Evolutionary conservation across 106 monocot genomes (phyloP).

Genomic region (Cymbidium sinense): DNA sequence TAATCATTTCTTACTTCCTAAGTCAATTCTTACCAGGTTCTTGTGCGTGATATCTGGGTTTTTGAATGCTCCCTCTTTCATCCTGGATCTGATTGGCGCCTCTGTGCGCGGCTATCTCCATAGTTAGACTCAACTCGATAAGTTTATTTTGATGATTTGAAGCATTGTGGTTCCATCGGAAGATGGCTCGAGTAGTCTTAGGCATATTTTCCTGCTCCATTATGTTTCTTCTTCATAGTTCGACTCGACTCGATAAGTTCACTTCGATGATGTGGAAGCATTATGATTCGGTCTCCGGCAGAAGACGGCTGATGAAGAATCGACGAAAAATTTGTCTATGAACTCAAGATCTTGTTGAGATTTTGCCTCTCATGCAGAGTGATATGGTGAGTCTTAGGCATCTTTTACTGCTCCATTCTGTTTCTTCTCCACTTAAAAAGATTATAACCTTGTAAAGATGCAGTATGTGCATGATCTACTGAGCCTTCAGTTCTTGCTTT

Average conservation of each 20-base stretch:
- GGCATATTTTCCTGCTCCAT: no score
- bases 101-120: conserved; percentile 57
- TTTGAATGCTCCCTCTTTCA: conserved; percentile 93
- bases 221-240: no score
- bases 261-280: no score
- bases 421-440: background rate
- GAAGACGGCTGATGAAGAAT: no score
- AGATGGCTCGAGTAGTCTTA: background rate
- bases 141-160: background rate
- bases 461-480: background rate
- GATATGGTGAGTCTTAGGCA: background rate
- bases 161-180: background rate
- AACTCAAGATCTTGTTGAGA: no score
- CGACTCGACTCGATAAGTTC: no score
- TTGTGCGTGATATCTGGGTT: conserved; percentile 95
- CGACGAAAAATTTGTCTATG: no score
- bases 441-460: background rate
- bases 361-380: background rate
- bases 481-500: background rate
- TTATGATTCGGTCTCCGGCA: no score
- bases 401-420: background rate
- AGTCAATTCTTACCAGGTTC: conserved; percentile 36
- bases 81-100: conserved; percentile 78
- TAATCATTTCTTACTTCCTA: background rate
- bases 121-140: conserved; percentile 12